Evolutionary conservation across 768 basidiomycete species (phyloP).

Genomic region (Russula abietina): DNA sequence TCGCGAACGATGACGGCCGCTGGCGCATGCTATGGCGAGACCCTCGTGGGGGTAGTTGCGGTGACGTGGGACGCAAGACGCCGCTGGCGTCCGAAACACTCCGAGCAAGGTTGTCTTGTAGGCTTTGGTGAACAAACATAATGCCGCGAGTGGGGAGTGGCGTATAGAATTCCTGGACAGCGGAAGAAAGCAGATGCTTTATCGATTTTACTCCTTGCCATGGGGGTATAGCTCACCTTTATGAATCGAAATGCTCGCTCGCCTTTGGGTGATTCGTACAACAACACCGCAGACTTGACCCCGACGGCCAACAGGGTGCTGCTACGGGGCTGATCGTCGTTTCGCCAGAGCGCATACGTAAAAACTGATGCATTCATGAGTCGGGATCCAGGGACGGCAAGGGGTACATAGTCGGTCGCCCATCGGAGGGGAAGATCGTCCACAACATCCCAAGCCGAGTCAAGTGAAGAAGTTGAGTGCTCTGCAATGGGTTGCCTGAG

Average conservation of each 20-base stretch:
- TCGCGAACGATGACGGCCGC: conserved; percentile 6
- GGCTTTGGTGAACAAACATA: conserved; percentile 63
- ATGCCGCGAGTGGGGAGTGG: conserved; percentile 62
- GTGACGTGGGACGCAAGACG: conserved; percentile 23
- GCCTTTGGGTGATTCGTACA: conserved; percentile 79
- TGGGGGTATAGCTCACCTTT: conserved; percentile 44
- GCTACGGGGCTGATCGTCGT: conserved; percentile 45
- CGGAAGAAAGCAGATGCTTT: too few relatives aligned
- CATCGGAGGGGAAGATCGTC: conserved; percentile 71
- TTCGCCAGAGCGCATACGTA: conserved; percentile 64
- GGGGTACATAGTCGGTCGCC: conserved; percentile 81
- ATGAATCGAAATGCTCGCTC: conserved; percentile 79
- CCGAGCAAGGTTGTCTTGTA: conserved; percentile 44
- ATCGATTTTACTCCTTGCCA: background rate
- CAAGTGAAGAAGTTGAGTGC: background rate
- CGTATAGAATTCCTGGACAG: conserved; percentile 71
- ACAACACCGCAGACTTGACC: conserved; percentile 62
- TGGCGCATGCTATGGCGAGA: conserved; percentile 8
- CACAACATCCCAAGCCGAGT: conserved; percentile 53
- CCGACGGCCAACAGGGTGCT: conserved; percentile 63
- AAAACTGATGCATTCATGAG: conserved; percentile 51
- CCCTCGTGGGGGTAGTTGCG: conserved; percentile 19
- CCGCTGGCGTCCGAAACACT: conserved; percentile 39
- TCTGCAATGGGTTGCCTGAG: background rate
- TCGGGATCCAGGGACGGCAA: conserved; percentile 64